phyloP scores from a whole-genome alignment of 805 yeast genomes.

The Hanseniaspora taiwanica region DNA sequence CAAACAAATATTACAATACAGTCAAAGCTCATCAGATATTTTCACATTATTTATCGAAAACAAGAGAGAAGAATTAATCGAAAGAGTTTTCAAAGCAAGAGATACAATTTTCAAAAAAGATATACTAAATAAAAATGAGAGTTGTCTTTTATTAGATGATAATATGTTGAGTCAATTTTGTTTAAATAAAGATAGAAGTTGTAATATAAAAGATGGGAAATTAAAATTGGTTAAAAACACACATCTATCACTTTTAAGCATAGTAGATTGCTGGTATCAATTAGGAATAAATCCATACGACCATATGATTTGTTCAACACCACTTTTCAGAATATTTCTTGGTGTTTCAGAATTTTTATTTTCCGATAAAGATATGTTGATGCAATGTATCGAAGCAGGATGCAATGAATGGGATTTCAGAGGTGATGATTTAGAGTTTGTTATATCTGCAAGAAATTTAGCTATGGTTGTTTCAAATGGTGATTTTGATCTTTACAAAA shows the following conservation, averaged over 20 bases:
- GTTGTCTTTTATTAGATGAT: slow-evolving; percentile 59
- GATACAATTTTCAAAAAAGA: slow-evolving; percentile 64
- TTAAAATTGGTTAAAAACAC: slow-evolving; percentile 52
- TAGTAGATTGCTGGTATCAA: slow-evolving; percentile 88
- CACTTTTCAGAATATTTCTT: slow-evolving; percentile 77
- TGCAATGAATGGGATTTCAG: slow-evolving; percentile 54
- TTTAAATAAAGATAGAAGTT: slow-evolving; percentile 38
- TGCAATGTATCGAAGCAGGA: slow-evolving; percentile 64
- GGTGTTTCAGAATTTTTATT: slow-evolving; percentile 91
- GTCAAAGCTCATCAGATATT: slow-evolving; percentile 69
- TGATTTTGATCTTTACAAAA: slow-evolving; percentile 56
- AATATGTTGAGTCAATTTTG: slow-evolving; percentile 67
- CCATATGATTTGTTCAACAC: slow-evolving; percentile 94
- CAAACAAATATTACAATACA: slow-evolving; percentile 77
- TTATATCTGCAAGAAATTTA: slow-evolving; percentile 82
- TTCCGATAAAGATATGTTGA: slow-evolving; percentile 72
- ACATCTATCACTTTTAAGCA: slow-evolving; percentile 76
- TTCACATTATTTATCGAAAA: slow-evolving; percentile 74
- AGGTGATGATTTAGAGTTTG: slow-evolving; percentile 84
- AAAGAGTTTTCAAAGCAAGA: slow-evolving; percentile 53
- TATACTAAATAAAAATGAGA: slow-evolving; percentile 33
- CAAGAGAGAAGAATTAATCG: slow-evolving; percentile 40
- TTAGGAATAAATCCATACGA: slow-evolving; percentile 84
- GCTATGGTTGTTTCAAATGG: slow-evolving; percentile 66
- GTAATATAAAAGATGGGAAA: slow-evolving; percentile 27